Base-by-base conservation (phyloP, 306 rosid species). In the Lathyrus aphaca region DNA sequence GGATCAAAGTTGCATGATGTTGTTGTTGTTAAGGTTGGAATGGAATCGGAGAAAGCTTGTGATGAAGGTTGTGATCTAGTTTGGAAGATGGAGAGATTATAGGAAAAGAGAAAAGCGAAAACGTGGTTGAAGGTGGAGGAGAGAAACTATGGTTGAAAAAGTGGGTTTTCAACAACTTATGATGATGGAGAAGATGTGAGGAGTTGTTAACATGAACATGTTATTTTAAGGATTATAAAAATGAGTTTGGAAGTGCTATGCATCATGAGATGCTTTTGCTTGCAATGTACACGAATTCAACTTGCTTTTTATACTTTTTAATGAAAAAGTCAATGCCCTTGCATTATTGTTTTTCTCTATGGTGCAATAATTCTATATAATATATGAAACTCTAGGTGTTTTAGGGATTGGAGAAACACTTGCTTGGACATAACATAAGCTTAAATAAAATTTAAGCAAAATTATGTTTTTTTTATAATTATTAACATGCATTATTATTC, bases 21-120 rank as follows among this genome's bases (percentile, higher is more conserved):
- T 9, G 17, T 60, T 50, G 16, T 25, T 46, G 64, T 60, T 50
- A 57, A 63, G 77, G 29, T n/a, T 56, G 70, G 82, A 64, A 68
- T 74, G 69, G 86, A 78, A 74, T 82, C 42, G 11, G 14, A 45
- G 78, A 18, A 82, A 78, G 30, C 86, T 74, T 74, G 61, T 51
- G 72, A 8, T 0, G 56, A 37, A 18, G 82, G 75, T 15, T 19
- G 29, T 32, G 77, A 71, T 71, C 42, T 32, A 69, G 72, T 40
- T 30, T 69, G 0, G 82, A 81, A 46, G 35, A 10, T 53, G 59
- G 15, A 51, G 30, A 51, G 35, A 12, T 13, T 44, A 44, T 44
- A 14, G 4, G 42, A 5, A 50, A 27, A 54, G 6, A 45, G 18
- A 64, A 64, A 32, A 59, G 72, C 21, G 64, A 73, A 58, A 77